Base-by-base conservation (phyloP, 2,329 filamentous ascomycete genomes). In the Ophiostoma piceae region DNA sequence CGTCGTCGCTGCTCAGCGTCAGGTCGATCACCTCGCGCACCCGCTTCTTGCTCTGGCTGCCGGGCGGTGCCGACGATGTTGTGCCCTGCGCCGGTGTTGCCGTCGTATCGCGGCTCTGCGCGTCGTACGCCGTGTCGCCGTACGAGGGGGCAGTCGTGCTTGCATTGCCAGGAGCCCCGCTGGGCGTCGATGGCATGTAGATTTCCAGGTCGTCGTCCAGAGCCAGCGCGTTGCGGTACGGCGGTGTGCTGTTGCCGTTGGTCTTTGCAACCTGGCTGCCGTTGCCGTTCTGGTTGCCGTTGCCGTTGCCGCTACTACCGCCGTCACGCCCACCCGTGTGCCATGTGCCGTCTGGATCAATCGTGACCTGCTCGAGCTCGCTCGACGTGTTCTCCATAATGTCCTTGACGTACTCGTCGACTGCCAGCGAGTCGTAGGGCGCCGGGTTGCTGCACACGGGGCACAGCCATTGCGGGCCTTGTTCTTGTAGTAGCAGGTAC, bases 391-490 rank as follows among this genome's bases (percentile, higher is more conserved):
- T 88, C 70, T 86, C 83, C 35, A 99, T 81, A 69, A 99, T 97
- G 73, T 97, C 91, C 76, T 90, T 88, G 19, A 97, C 93, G 77
- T 96, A 95, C 87, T 95, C 91, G 74, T 99, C 95, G 39, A 98
- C 88, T 12, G 92, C 92, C 32, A 99, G 81, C 66, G 87, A 88
- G 67, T 94, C 90, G 78, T 92, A 99, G 0, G 89, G 87, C 1
- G 93, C 89, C 0, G 87, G 80, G 76, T 94, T 96, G 79, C 90
- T 94, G 82, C 95, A 99, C 29, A 97, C 90, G 0, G 95, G 95
- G 76, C 95, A 99, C n/a, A 88, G 84, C 95, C 95, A 99, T 22
- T 95, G 96, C 0, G 95, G 95, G 0, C 92, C 94, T 81, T 99
- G 95, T 77, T 98, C 93, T 77, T 98, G 94, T 37, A 99, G 81